Conservation (phyloP, 78 protist species). For the Speleostelium caveatum region DNA sequence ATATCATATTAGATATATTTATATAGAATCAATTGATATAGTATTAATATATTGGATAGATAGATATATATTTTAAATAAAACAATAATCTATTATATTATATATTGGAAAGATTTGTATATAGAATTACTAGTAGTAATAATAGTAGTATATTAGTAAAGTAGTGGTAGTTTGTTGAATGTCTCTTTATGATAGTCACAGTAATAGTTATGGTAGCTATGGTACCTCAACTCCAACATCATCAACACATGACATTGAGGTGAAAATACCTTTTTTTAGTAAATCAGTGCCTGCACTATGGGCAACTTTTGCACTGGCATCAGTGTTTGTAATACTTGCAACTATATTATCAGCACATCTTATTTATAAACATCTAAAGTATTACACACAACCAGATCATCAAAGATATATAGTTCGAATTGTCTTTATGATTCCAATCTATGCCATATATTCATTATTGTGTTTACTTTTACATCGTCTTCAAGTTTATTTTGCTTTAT, state of each 20-base stretch:
- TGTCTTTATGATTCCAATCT: slow-evolving; percentile 56
- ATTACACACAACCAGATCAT: slow-evolving; percentile 25
- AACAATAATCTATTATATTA: too few relatives aligned
- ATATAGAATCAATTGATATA: too few relatives aligned
- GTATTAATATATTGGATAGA: too few relatives aligned
- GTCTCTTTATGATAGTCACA: too few relatives aligned
- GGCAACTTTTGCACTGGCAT: slow-evolving; percentile 62
- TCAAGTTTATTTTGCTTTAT: slow-evolving; percentile 41
- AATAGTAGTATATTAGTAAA: too few relatives aligned
- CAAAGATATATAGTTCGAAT: slow-evolving; percentile 25
- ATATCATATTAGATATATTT: too few relatives aligned
- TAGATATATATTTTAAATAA: too few relatives aligned
- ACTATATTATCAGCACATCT: slow-evolving; percentile 43
- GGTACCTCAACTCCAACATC: background rate
- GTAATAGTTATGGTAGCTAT: too few relatives aligned
- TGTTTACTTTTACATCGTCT: background rate
- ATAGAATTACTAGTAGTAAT: too few relatives aligned
- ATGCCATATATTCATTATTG: slow-evolving; percentile 25
- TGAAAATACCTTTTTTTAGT: slow-evolving; percentile 33
- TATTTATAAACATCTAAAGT: slow-evolving; percentile 26
- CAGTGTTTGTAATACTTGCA: slow-evolving; percentile 62
- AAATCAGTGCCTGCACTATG: slow-evolving; percentile 49
- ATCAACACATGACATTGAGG: background rate
- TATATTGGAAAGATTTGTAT: too few relatives aligned
- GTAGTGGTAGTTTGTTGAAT: too few relatives aligned